Base-by-base conservation (phyloP, 2,329 filamentous ascomycete species). In the Claviceps spartinae region DNA sequence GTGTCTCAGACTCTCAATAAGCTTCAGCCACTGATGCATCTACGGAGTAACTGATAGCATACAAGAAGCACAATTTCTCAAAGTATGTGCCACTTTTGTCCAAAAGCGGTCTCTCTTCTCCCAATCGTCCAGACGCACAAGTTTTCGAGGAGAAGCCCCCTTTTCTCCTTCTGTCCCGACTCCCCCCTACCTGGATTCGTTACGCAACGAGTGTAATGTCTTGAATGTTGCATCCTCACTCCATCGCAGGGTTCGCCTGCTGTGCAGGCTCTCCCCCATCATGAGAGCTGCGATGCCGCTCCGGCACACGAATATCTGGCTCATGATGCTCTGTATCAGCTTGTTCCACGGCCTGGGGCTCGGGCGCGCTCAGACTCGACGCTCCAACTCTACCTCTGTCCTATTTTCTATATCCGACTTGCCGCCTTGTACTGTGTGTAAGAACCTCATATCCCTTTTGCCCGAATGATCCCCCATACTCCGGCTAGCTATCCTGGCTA, bases 371-470 rank as follows among this genome's bases (percentile, higher is more conserved):
- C 13, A 43, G 26, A 16, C n/a, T 40, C 38, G 16, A 14, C 38
- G 38, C 38, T 13, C 13, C 42, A 24, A 44, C 14, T 30, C 9
- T 4, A 2, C 30, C 5, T 20, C 40, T 5, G 30, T 52, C 3
- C 40, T 22, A 1, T 24, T 52, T 16, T 49, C 41, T 9, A 42
- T 42, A 9, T 45, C 41, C 22, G 47, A 49, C 40, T 36, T 52
- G 8, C 51, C 51, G 36, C 14, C 38, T 22, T 52, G 51, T 43
- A 41, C 47, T 45, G 51, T 52, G 30, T 16, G 46, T 52, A 40
- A 42, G 11, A n/a, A n/a, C 18, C 16, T 8, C 38, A 41, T n/a
- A 8, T 20, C 18, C 38, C 2, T 20, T n/a, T 11, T 20, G 16
- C 4, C 30, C 3, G 30, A 34, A 34, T 4, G 11, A 34, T 34